phyloP scores from a whole-genome alignment of 2,329 filamentous ascomycete species.

The Beauveria brongniartii region DNA sequence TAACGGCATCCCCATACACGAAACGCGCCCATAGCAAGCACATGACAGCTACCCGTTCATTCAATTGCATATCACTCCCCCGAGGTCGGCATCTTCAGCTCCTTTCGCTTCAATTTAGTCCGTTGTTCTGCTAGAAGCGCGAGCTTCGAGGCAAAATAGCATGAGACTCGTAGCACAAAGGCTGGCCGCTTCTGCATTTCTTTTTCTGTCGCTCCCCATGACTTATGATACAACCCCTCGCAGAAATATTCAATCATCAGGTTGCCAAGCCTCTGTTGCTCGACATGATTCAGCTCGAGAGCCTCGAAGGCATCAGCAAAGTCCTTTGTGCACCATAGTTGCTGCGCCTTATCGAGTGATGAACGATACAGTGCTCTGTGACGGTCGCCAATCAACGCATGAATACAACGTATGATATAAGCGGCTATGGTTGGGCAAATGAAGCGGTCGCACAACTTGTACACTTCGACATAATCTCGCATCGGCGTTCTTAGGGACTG shows the following conservation, averaged over 20 bases:
- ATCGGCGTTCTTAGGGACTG: slow-evolving; percentile 20
- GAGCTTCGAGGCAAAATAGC: slow-evolving; percentile 24
- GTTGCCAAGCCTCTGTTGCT: slow-evolving; percentile 18
- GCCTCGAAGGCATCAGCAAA: slow-evolving; percentile 29
- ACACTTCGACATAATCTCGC: slow-evolving; percentile 27
- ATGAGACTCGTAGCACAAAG: slow-evolving; percentile 25
- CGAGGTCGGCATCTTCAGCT: slow-evolving; percentile 14
- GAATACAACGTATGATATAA: slow-evolving; percentile 24
- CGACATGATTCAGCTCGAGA: slow-evolving; percentile 16
- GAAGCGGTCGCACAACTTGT: slow-evolving; percentile 30
- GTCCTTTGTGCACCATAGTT: slow-evolving; percentile 23
- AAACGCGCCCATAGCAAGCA: background rate
- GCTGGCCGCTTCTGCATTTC: slow-evolving; percentile 20
- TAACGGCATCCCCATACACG: background rate
- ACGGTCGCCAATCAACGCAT: slow-evolving; percentile 22
- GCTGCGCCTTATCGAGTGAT: slow-evolving; percentile 18
- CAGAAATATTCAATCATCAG: slow-evolving; percentile 26
- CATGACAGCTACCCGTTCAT: background rate
- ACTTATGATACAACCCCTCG: slow-evolving; percentile 22
- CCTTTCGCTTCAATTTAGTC: slow-evolving; percentile 23
- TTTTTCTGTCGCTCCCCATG: slow-evolving; percentile 20
- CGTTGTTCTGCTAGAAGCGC: slow-evolving; percentile 14
- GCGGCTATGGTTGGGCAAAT: slow-evolving; percentile 22
- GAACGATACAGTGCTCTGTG: slow-evolving; percentile 26
- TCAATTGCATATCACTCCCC: background rate